Conservation (phyloP, 345 rosid species). For the Crucihimalaya himalaica region DNA sequence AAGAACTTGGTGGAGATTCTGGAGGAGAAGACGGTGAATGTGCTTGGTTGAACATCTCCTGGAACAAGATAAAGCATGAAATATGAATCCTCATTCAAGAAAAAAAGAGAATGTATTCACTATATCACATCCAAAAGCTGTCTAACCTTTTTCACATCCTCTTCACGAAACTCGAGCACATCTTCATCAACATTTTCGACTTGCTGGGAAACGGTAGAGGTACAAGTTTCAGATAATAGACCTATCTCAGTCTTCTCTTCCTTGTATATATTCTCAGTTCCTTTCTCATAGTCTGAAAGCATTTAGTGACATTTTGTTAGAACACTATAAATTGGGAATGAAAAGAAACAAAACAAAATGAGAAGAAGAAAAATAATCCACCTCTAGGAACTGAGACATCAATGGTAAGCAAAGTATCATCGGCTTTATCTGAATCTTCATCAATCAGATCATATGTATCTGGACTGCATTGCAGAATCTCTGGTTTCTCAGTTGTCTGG, state of each 20-base stretch:
- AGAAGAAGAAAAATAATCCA: slow-evolving; percentile 37
- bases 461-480: slow-evolving; percentile 39
- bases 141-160: slow-evolving; percentile 44
- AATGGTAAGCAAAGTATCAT: slow-evolving; percentile 34
- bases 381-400: slow-evolving; percentile 54
- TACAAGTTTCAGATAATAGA: slow-evolving; percentile 36
- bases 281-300: slow-evolving; percentile 40
- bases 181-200: slow-evolving; percentile 33
- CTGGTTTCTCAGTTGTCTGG: slow-evolving; percentile 33
- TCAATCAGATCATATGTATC: slow-evolving; percentile 21
- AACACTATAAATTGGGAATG: not conserved
- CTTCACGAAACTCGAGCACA: slow-evolving; percentile 13
- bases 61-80: slow-evolving; percentile 36
- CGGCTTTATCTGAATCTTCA: slow-evolving; percentile 41
- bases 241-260: slow-evolving; percentile 24
- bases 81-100: not conserved
- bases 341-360: slow-evolving; percentile 7
- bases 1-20: slow-evolving; percentile 36
- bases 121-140: slow-evolving; percentile 12
- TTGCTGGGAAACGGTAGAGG: slow-evolving; percentile 32
- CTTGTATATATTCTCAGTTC: slow-evolving; percentile 37
- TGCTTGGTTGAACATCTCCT: slow-evolving; percentile 48
- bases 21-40: slow-evolving; percentile 50
- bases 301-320: not conserved
- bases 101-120: not conserved